phyloP scores from a whole-genome alignment of 345 rosid species.

The Salix dunnii region DNA sequence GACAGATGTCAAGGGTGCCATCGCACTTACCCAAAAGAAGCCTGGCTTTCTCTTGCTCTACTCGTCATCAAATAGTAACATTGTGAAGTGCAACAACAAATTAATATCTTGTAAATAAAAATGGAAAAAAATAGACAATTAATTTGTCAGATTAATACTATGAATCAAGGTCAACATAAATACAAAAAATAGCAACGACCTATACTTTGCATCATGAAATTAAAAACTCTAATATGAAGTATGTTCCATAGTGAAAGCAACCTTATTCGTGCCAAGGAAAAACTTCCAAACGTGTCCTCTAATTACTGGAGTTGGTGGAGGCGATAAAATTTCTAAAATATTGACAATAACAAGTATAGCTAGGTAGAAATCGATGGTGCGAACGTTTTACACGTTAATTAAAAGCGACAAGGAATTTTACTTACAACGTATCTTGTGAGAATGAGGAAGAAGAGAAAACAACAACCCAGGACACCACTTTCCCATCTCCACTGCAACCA shows the following conservation, averaged over 20 bases:
- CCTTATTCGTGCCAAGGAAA: not conserved
- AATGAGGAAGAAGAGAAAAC: slow-evolving; percentile 42
- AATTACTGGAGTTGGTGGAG: not conserved
- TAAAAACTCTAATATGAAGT: not conserved
- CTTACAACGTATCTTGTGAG: slow-evolving; percentile 41
- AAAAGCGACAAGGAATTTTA: not conserved
- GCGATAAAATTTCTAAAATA: not conserved
- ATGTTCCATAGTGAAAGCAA: not conserved
- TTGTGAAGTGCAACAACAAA: not conserved
- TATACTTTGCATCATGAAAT: not conserved
- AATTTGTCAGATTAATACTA: not conserved
- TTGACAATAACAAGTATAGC: not conserved
- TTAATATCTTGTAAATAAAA: not conserved
- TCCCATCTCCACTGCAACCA: slow-evolving; percentile 55
- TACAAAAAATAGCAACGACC: not conserved
- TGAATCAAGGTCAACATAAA: not conserved
- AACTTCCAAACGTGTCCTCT: not conserved
- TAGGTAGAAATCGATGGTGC: not conserved
- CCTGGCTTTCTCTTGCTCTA: slow-evolving; percentile 42
- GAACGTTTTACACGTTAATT: not conserved
- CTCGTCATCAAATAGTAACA: not conserved
- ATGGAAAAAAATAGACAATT: not conserved
- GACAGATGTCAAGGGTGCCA: slow-evolving; percentile 46
- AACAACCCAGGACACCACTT: slow-evolving; percentile 37
- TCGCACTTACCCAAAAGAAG: slow-evolving; percentile 51